Evolutionary conservation across 1,284 basidiomycete genomes (phyloP), one percentile per base, ranked within the genome.

Genomic region (Porogramme epimiltina): DNA sequence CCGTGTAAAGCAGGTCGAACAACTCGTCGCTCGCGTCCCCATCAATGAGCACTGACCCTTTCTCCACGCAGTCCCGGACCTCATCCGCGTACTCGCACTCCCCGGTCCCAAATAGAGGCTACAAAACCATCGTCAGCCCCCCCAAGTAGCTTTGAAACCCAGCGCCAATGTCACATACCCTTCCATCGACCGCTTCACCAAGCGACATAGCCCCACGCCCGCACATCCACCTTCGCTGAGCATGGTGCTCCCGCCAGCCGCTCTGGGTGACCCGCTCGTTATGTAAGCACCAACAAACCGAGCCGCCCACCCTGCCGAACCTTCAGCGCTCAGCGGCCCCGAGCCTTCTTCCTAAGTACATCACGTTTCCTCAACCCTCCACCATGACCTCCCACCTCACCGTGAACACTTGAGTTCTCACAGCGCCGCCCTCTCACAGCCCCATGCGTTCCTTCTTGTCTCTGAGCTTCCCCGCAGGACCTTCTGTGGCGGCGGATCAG

Each of bases 251-350:
- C 20, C 34, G 24, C 33, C 24, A 84, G 69, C 33, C 85, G 79
- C 63, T 86, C 84, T 3, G 83, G 78, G 8, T 82, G 79, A 70
- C n/a, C n/a, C n/a, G n/a, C n/a, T n/a, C n/a, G n/a, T n/a, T n/a
- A n/a, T n/a, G n/a, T n/a, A n/a, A n/a, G n/a, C n/a, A n/a, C n/a
- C n/a, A n/a, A n/a, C n/a, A n/a, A n/a, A n/a, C n/a, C n/a, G n/a
- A n/a, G n/a, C n/a, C n/a, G n/a, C n/a, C n/a, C n/a, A n/a, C n/a
- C n/a, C n/a, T n/a, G n/a, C n/a, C n/a, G n/a, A n/a, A n/a, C n/a
- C n/a, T n/a, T n/a, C n/a, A n/a, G n/a, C n/a, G n/a, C n/a, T n/a
- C n/a, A n/a, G n/a, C n/a, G n/a, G n/a, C n/a, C n/a, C n/a, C n/a
- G n/a, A n/a, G n/a, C n/a, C n/a, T n/a, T n/a, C n/a, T n/a, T n/a